Evolutionary conservation across 1,284 basidiomycete genomes (phyloP).

Genomic region (Naganishia albida): DNA sequence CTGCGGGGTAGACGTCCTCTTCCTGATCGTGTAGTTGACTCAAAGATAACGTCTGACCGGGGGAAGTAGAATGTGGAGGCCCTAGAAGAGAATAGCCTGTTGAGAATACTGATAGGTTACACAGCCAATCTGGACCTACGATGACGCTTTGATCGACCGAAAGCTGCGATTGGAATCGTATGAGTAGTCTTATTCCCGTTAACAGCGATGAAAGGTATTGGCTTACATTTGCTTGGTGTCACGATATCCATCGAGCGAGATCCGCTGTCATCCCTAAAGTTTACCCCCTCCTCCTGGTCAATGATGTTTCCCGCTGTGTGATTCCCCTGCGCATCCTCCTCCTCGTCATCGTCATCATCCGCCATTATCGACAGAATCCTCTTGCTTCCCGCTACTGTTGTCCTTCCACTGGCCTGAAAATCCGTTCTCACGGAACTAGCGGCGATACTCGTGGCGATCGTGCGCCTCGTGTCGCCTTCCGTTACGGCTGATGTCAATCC

Average conservation of each 20-base stretch:
- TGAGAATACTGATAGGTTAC: background rate
- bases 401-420: conserved; percentile 44
- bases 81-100: background rate
- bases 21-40: conserved; percentile 23
- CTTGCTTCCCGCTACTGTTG: conserved; percentile 33
- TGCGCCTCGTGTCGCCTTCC: conserved; percentile 53
- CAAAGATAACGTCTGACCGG: conserved; percentile 17
- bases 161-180: conserved; percentile 1
- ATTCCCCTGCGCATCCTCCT: conserved; percentile 58
- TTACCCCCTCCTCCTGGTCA: conserved; percentile 20
- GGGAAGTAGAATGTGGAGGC: conserved; percentile 25
- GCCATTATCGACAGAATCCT: background rate
- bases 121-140: background rate
- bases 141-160: conserved; percentile 22
- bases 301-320: conserved; percentile 48
- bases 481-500: conserved; percentile 36
- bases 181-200: background rate
- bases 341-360: conserved; percentile 60
- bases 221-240: conserved; percentile 26
- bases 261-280: conserved; percentile 32
- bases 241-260: conserved; percentile 13
- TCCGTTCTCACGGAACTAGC: conserved; percentile 45
- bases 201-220: background rate
- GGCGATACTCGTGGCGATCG: conserved; percentile 44
- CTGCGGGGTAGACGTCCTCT: conserved; percentile 23